Evolutionary conservation across 345 rosid species (phyloP).

Genomic region (thale cress (Arabidopsis thaliana)): DNA sequence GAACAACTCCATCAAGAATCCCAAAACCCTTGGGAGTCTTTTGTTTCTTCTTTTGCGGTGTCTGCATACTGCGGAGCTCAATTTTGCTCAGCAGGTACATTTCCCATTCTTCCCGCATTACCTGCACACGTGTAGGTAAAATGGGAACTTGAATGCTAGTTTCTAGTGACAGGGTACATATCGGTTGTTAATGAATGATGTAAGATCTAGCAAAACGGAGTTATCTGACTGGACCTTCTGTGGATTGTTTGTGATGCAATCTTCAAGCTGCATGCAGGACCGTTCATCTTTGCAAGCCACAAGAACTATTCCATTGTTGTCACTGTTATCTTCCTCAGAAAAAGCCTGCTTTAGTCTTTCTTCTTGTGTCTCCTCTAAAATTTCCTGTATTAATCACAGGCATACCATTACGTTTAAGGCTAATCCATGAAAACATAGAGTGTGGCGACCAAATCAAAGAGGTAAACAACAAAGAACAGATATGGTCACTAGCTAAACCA

Average conservation of each 20-base stretch:
- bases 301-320: slow-evolving; percentile 66
- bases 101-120: slow-evolving; percentile 93
- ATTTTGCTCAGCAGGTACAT: slow-evolving; percentile 87
- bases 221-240: slow-evolving; percentile 59
- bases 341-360: slow-evolving; percentile 65
- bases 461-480: not conserved
- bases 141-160: not conserved
- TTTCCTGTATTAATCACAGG: slow-evolving; percentile 55
- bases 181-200: slow-evolving; percentile 8
- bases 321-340: slow-evolving; percentile 52
- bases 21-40: slow-evolving; percentile 90
- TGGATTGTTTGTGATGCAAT: slow-evolving; percentile 69
- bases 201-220: slow-evolving; percentile 10
- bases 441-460: slow-evolving; percentile 1
- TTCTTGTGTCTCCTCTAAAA: slow-evolving; percentile 85
- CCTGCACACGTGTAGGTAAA: slow-evolving; percentile 53
- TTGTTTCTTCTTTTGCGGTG: slow-evolving; percentile 76
- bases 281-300: slow-evolving; percentile 96
- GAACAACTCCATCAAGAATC: slow-evolving; percentile 88
- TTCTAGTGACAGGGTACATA: not conserved
- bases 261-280: slow-evolving; percentile 97
- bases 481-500: slow-evolving; percentile 21
- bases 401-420: not conserved
- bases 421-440: not conserved
- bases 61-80: slow-evolving; percentile 66